Conservation (phyloP, 2,329 filamentous ascomycete genomes). For the Sclerotinia trifoliorum region DNA sequence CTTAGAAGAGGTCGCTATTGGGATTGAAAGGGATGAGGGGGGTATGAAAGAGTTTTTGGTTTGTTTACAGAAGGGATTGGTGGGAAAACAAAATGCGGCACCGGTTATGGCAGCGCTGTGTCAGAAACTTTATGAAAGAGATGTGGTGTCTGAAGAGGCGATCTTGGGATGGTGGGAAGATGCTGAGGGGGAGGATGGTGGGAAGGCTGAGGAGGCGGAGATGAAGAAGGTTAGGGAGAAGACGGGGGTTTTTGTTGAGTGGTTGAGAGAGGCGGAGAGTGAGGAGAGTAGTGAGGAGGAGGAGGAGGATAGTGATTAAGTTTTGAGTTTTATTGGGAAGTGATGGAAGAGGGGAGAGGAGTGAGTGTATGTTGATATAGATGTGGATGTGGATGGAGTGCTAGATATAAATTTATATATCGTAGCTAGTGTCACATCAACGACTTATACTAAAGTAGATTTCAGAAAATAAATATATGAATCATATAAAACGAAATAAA, state of each 20-base stretch:
- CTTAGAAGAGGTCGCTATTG: conserved; percentile 58
- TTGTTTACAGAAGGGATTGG: conserved; percentile 76
- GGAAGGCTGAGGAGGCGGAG: background rate
- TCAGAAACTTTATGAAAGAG: conserved; percentile 81
- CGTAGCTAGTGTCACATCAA: no score
- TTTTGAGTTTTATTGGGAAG: no score
- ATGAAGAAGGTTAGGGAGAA: conserved; percentile 43
- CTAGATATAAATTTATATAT: no score
- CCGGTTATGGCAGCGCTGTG: conserved; percentile 72
- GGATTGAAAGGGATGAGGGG: conserved; percentile 60
- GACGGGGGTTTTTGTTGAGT: conserved; percentile 77
- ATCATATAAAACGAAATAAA: no score
- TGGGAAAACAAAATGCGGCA: conserved; percentile 61
- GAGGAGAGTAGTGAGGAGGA: conserved; percentile 62
- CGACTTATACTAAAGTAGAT: no score
- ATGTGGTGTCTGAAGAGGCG: conserved; percentile 85
- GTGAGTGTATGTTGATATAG: no score
- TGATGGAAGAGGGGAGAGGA: background rate
- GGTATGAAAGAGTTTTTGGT: conserved; percentile 87
- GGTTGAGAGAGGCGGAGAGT: conserved; percentile 74
- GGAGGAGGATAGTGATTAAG: conserved; percentile 4
- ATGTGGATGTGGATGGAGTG: background rate
- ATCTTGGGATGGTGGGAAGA: conserved; percentile 80
- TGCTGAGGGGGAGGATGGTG: background rate
- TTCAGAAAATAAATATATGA: no score